phyloP scores from a whole-genome alignment of 805 yeast genomes.

The Schwanniomyces pseudopolymorphus region DNA sequence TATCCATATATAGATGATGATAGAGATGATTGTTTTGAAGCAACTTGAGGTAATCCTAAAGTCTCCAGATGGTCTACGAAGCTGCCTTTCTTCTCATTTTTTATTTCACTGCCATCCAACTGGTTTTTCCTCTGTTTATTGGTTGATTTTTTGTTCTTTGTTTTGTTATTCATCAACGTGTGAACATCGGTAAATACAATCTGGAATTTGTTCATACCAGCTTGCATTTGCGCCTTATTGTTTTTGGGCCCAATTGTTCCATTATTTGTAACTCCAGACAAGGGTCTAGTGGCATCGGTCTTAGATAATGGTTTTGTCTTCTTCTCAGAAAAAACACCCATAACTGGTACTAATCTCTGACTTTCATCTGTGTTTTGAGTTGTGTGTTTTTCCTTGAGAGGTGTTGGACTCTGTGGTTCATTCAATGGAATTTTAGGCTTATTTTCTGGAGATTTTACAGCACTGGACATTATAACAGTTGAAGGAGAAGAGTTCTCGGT shows the following conservation, averaged over 20 bases:
- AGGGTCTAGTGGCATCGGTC: background rate
- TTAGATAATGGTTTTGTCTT: slow-evolving; percentile 9
- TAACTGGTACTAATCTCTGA: slow-evolving; percentile 25
- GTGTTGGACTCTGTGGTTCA: slow-evolving; percentile 40
- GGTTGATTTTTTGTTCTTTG: slow-evolving; percentile 8
- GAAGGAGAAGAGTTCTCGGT: slow-evolving; percentile 39
- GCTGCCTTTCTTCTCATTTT: background rate
- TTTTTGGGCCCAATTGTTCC: slow-evolving; percentile 2
- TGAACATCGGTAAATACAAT: slow-evolving; percentile 45
- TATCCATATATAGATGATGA: slow-evolving; percentile 3
- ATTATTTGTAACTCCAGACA: slow-evolving; percentile 6
- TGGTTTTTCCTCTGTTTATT: slow-evolving; percentile 1
- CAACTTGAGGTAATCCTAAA: background rate
- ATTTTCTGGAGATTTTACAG: slow-evolving; percentile 14
- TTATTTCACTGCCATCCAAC: background rate
- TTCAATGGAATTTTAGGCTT: slow-evolving; percentile 6
- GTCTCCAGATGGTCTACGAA: slow-evolving; percentile 1
- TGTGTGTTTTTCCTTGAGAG: slow-evolving; percentile 23
- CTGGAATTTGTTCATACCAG: slow-evolving; percentile 46
- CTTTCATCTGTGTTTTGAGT: slow-evolving; percentile 2
- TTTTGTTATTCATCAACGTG: slow-evolving; percentile 21
- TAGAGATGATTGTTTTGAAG: background rate
- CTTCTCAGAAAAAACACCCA: slow-evolving; percentile 39
- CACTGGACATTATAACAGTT: slow-evolving; percentile 40
- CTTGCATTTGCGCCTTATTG: slow-evolving; percentile 31